Percentiles rank a stretch among this genome's conserved stretches.
These are phyloP conservation scores for Thalassiosira delicatula DNA, from an alignment of 352 stramenopile genomes.

Conservation along the genomic window DNA sequence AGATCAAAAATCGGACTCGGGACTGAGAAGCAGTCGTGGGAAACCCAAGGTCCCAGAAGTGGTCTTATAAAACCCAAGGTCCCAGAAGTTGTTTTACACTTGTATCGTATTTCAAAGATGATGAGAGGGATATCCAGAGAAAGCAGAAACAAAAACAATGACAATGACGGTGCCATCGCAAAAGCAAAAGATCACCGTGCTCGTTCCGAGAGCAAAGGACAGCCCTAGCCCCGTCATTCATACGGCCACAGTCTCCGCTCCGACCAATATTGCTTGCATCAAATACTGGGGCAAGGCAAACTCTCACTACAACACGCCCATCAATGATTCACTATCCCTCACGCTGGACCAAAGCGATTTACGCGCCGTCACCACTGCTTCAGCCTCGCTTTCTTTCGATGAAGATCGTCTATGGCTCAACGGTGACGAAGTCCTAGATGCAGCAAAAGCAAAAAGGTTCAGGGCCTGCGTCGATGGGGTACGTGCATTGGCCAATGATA, in stretches of 20 bases:
- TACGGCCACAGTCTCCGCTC: conserved; percentile 89
- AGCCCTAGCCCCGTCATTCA: conserved; percentile 60
- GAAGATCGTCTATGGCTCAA: conserved; percentile 96
- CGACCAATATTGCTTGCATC: conserved; percentile 98
- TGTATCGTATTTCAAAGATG: too few relatives aligned
- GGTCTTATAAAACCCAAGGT: too few relatives aligned
- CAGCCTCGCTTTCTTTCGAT: conserved; percentile 83
- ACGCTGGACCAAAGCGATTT: conserved; percentile 95
- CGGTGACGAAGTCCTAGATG: conserved; percentile 86
- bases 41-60: too few relatives aligned
- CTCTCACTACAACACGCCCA: conserved; percentile 92
- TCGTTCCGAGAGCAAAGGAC: conserved; percentile 19
- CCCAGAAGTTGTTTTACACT: too few relatives aligned
- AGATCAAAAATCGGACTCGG: too few relatives aligned
- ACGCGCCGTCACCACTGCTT: conserved; percentile 92
- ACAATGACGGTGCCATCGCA: too few relatives aligned
- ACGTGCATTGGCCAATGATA: conserved; percentile 76
- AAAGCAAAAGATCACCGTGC: conserved; percentile 46
- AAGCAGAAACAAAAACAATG: too few relatives aligned
- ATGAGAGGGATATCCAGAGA: too few relatives aligned
- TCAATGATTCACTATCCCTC: conserved; percentile 96
- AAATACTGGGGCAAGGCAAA: conserved; percentile 97
- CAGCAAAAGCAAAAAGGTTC: conserved; percentile 86
- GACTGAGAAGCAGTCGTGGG: too few relatives aligned
- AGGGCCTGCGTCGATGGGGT: conserved; percentile 84